Conservation (phyloP, 2,329 filamentous ascomycete species). For the Aspergillaceae sp. region DNA sequence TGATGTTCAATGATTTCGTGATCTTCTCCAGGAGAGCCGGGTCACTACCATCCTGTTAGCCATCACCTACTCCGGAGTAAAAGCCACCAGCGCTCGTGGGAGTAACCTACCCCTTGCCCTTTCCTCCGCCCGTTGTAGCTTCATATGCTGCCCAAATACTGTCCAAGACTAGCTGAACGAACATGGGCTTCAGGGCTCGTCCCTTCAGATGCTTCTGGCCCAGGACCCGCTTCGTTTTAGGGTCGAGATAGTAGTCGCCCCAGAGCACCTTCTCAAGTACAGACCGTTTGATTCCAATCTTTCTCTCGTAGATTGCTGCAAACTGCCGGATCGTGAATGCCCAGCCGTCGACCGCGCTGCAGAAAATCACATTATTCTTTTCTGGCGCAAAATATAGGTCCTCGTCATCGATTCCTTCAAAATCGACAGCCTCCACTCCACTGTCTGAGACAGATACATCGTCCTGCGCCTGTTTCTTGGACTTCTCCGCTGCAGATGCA, state of each 20-base stretch:
- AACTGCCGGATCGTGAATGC: constrained; percentile 96
- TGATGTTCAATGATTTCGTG: constrained; percentile 79
- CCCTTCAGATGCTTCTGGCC: constrained; percentile 89
- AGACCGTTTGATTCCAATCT: constrained; percentile 84
- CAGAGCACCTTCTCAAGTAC: constrained; percentile 88
- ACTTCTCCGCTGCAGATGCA: constrained; percentile 51
- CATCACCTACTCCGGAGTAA: constrained; percentile 10
- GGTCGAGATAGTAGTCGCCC: constrained; percentile 94
- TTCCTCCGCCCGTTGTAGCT: constrained; percentile 73
- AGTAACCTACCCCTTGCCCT: constrained; percentile 63
- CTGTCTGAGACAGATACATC: constrained; percentile 44
- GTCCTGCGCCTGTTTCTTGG: constrained; percentile 28
- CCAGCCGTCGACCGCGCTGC: constrained; percentile 97
- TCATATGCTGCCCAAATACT: constrained; percentile 95
- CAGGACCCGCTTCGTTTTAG: constrained; percentile 90
- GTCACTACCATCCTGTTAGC: constrained; percentile 49
- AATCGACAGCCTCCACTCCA: constrained; percentile 46
- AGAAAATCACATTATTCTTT: constrained; percentile 98
- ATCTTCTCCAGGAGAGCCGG: constrained; percentile 81
- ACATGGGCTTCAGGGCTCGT: constrained; percentile 85
- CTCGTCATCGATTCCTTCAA: constrained; percentile 88
- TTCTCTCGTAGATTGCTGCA: constrained; percentile 87
- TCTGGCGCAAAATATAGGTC: constrained; percentile 97
- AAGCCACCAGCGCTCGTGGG: neutral
- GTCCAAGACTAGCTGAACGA: constrained; percentile 91